Percentiles rank a stretch among this genome's conserved stretches.
These are phyloP conservation scores for Thalassiosira livingstoniorum DNA, from an alignment of 352 stramenopile genomes.

Conservation along the genomic window DNA sequence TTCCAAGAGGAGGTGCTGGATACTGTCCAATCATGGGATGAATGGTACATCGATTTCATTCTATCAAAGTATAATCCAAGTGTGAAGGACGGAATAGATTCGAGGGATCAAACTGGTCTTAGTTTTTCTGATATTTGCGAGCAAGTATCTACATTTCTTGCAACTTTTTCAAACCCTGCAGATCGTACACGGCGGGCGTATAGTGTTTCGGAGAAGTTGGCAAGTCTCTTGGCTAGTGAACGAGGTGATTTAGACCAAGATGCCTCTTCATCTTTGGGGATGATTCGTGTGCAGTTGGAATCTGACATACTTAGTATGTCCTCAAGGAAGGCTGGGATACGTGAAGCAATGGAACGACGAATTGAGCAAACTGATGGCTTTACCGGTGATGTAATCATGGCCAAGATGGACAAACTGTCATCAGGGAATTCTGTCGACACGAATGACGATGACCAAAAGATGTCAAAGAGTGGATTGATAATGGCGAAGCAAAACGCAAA, in stretches of 20 bases:
- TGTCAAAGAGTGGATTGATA: conserved; percentile 42
- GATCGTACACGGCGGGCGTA: conserved; percentile 64
- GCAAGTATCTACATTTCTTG: conserved; percentile 67
- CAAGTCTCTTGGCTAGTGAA: conserved; percentile 45
- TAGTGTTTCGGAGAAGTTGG: conserved; percentile 53
- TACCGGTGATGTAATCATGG: conserved; percentile 12
- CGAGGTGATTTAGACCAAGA: conserved; percentile 28
- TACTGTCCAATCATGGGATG: conserved; percentile 62
- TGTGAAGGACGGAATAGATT: conserved; percentile 21
- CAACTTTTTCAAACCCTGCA: conserved; percentile 58
- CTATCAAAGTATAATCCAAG: conserved; percentile 54
- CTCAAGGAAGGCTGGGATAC: conserved; percentile 56
- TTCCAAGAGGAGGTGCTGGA: conserved; percentile 72
- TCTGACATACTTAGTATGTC: conserved; percentile 69
- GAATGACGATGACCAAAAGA: conserved; percentile 31
- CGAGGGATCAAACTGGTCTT: conserved; percentile 22
- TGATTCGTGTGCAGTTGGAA: conserved; percentile 70
- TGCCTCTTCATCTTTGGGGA: conserved; percentile 43
- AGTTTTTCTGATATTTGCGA: conserved; percentile 67
- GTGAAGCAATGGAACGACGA: conserved; percentile 50
- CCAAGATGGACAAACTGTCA: conserved; percentile 39
- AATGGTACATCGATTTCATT: conserved; percentile 72
- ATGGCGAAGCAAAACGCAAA: conserved; percentile 1
- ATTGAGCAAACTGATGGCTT: conserved; percentile 55
- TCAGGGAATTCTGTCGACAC: conserved; percentile 11